Percentiles rank a stretch among this genome's conserved stretches.
phyloP scores from a whole-genome alignment of 2,329 filamentous ascomycete species.

The Plectosphaerella plurivora region DNA sequence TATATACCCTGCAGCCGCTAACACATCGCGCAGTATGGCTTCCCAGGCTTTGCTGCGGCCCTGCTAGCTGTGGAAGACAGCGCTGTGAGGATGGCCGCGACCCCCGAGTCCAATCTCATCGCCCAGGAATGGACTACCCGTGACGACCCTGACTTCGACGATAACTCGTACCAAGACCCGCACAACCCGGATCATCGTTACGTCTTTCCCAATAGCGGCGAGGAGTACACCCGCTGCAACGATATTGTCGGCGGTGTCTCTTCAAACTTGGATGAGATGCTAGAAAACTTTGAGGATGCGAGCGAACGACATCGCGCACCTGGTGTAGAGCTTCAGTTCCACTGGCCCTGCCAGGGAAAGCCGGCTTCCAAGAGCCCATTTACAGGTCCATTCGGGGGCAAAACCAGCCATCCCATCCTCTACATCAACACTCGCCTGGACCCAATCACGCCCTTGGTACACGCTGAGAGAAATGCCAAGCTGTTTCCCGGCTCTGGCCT shows the following conservation, averaged over 20 bases:
- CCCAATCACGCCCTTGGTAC: constrained; percentile 39
- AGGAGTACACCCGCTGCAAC: neutral
- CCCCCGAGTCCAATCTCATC: neutral
- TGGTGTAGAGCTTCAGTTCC: neutral
- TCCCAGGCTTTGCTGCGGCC: neutral
- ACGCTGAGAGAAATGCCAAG: constrained; percentile 33
- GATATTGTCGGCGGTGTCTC: neutral
- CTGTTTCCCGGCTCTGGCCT: constrained; percentile 39
- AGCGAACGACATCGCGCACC: neutral
- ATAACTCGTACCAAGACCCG: neutral
- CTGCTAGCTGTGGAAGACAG: neutral
- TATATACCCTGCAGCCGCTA: too few species aligned
- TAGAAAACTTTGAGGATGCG: neutral
- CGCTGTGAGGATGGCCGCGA: neutral
- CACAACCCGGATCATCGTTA: neutral
- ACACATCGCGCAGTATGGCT: neutral
- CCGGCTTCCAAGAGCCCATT: neutral
- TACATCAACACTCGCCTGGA: constrained; percentile 37
- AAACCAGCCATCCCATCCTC: constrained; percentile 36
- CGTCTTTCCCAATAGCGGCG: neutral
- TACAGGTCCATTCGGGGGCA: constrained; percentile 9
- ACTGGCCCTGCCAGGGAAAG: neutral
- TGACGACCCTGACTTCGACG: neutral
- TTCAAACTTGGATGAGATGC: neutral
- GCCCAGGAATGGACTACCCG: neutral